Percentiles rank a stretch among this genome's conserved stretches.
phyloP scores from a whole-genome alignment of 371 early-diverging fungal species.

The Ordospora pajunii region DNA sequence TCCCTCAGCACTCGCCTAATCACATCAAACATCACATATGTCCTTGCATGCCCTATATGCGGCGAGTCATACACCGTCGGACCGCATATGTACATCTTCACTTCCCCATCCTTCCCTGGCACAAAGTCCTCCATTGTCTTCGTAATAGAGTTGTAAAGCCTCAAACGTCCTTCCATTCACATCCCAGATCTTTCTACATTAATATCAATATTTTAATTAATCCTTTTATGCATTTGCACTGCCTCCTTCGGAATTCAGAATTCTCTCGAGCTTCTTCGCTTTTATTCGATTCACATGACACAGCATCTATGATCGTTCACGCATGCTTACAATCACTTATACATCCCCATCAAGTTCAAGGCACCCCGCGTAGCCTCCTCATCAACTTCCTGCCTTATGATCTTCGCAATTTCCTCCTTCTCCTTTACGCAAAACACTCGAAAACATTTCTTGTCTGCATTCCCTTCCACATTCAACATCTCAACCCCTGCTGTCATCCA shows the following conservation, averaged over 20 bases:
- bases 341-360: too few relatives aligned
- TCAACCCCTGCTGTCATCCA: background rate
- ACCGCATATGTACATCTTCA: slow-evolving; percentile 70
- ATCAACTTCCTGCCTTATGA: background rate
- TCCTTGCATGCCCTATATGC: slow-evolving; percentile 95
- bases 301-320: too few relatives aligned
- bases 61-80: slow-evolving; percentile 96
- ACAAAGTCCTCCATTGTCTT: slow-evolving; percentile 41
- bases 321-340: too few relatives aligned
- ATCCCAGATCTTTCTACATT: background rate
- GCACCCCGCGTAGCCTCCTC: background rate
- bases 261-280: background rate
- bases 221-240: background rate
- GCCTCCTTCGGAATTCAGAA: too few relatives aligned
- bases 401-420: background rate
- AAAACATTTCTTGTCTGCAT: background rate
- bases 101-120: slow-evolving; percentile 9
- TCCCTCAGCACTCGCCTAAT: slow-evolving; percentile 83
- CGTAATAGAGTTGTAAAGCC: slow-evolving; percentile 43
- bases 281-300: too few relatives aligned
- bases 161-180: slow-evolving; percentile 11
- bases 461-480: background rate
- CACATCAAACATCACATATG: slow-evolving; percentile 85
- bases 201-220: background rate
- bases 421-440: background rate